These are phyloP conservation scores for Vairimorpha apis DNA, from an alignment of 371 early-diverging fungal species.

Conservation along the genomic window DNA sequence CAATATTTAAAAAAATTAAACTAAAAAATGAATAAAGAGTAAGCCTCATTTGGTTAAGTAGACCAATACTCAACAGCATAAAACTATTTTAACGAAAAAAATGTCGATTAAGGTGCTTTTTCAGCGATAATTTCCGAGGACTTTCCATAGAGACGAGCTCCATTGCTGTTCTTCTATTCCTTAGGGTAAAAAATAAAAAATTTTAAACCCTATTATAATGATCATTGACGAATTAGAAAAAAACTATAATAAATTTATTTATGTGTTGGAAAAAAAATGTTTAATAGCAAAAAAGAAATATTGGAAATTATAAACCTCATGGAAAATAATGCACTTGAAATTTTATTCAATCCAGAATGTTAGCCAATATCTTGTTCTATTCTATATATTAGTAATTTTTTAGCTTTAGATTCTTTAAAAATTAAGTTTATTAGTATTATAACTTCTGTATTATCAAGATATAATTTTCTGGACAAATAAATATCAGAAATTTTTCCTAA, in stretches of 20 bases:
- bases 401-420: neutral
- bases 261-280: neutral
- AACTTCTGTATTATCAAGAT: conserved; percentile 3
- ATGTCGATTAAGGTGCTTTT: conserved; percentile 48
- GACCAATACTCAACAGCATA: conserved; percentile 61
- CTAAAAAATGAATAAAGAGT: conserved; percentile 45
- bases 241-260: neutral
- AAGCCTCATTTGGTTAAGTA: conserved; percentile 62
- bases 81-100: conserved; percentile 48
- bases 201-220: neutral
- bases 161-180: conserved; percentile 58
- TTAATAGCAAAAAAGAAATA: neutral
- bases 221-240: neutral
- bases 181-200: neutral
- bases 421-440: neutral
- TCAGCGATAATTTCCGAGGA: conserved; percentile 54
- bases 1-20: conserved; percentile 21
- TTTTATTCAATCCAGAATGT: too few relatives aligned
- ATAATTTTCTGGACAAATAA: conserved; percentile 2
- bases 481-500: neutral
- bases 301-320: neutral
- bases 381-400: too few relatives aligned
- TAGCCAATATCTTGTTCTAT: too few relatives aligned
- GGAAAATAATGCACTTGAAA: neutral
- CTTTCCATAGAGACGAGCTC: conserved; percentile 59